Base-by-base conservation (phyloP, 2,329 filamentous ascomycete genomes). In the Phoma sp. region DNA sequence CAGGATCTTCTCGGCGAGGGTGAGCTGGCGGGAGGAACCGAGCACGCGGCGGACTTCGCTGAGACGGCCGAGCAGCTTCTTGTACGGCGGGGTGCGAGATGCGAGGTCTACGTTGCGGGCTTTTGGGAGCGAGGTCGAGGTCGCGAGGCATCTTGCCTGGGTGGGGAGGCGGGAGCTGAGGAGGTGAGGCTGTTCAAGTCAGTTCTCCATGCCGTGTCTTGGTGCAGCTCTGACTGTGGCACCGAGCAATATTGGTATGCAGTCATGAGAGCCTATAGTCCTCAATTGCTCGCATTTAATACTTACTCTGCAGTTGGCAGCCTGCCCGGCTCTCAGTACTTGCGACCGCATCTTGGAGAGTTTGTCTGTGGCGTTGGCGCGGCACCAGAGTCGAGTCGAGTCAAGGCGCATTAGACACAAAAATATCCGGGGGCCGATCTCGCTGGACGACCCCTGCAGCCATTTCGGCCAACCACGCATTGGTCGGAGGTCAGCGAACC, bases 1-100 rank as follows among this genome's bases (percentile, higher is more conserved):
- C 55, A 99, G 85, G 70, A 99, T 97, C 85, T 99, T 99, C 80
- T 99, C 95, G 61, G 95, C 92, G 53, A 99, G 85, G 2, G 94
- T 97, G 56, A 99, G 85, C 51, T 82, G 76, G 27, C 83, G 78
- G 15, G 76, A 75, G 8, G 81, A 77, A 43, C 88, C 89, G 31
- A 97, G 84, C 9, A 96, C 85, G 49, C 85, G 84, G 49, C 86
- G 83, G 29, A 96, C 93, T 72, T 92, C 82, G 60, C 85, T 82
- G 60, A 96, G 88, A 67, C 88, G 90, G 70, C 84, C 84, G 72
- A 93, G 84, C 46, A 96, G 89, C 77, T 88, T 92, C 66, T 88
- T 83, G 78, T 97, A 97, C 25, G 91, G 91, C 41, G 92, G 90
- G 63, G 85, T 87, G 62, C 87, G 85, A 25, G 84, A 81, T 50